Conservation (phyloP, 345 rosid species). For the Alliaria petiolata region DNA sequence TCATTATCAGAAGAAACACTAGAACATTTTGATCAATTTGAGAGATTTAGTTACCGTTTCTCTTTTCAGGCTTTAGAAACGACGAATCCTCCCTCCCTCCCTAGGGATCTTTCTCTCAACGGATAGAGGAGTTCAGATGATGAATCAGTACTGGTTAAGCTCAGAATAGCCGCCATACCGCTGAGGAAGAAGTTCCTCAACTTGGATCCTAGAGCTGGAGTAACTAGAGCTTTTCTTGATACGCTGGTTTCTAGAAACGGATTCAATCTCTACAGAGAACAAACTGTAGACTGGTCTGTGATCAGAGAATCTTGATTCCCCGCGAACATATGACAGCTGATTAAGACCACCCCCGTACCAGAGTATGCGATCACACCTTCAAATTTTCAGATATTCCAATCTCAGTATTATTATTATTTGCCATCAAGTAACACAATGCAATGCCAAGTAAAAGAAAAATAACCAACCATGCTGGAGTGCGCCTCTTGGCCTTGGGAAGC, state of each 20-base stretch:
- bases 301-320: slow-evolving; percentile 97
- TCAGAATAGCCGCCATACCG: slow-evolving; percentile 53
- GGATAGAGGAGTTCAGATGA: background rate
- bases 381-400: slow-evolving; percentile 3
- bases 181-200: slow-evolving; percentile 75
- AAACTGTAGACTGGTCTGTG: slow-evolving; percentile 92
- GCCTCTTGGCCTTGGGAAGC: slow-evolving; percentile 81
- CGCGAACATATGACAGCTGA: slow-evolving; percentile 92
- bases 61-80: background rate
- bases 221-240: slow-evolving; percentile 70
- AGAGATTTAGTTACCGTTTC: background rate
- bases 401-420: background rate
- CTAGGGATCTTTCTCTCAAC: background rate
- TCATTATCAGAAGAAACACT: too few species aligned
- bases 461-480: slow-evolving; percentile 99
- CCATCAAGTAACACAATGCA: too few species aligned
- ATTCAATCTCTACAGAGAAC: slow-evolving; percentile 85
- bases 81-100: background rate
- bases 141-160: slow-evolving; percentile 45
- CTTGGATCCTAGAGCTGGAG: slow-evolving; percentile 75
- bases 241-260: slow-evolving; percentile 43
- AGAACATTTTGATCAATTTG: too few species aligned
- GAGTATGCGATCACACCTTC: slow-evolving; percentile 96
- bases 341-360: slow-evolving; percentile 90
- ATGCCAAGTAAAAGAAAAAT: too few species aligned